Base-by-base conservation (phyloP, 768 basidiomycete species). In the Chalciporus pseudorubinellus region DNA sequence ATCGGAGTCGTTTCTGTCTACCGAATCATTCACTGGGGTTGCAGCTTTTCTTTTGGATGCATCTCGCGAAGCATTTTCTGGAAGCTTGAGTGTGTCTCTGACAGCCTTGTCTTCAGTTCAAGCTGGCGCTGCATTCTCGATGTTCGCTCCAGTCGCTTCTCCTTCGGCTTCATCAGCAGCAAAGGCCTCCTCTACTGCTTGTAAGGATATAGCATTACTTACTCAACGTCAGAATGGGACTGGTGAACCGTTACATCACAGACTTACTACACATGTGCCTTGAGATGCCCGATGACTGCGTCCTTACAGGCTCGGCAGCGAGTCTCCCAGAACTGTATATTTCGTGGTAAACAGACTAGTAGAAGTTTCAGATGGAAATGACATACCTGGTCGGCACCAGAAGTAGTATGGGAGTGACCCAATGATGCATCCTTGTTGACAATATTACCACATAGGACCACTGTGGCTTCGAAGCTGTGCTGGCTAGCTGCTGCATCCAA, bases 231-330 rank as follows among this genome's bases (percentile, higher is more conserved):
- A 21, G 31, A 21, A 24, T 24, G 24, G 4, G 24, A 24, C 24
- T 24, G 3, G 7, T 7, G 7, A 4, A 24, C 24, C n/a, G 7
- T 24, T 21, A 9, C 14, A 4, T n/a, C 28, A 31, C 14, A 8
- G 28, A 45, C 45, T 46, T 46, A 46, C 45, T 38, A 46, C 4
- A 53, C 22, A 16, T 53, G 52, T 4, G 43, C 28, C n/a, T 50
- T 53, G 26, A 53, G 29, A n/a, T 53, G 52, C 1, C 52, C 41
- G 11, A 53, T 40, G 0, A 53, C 49, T 0, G 14, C 31, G 1
- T 53, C 39, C 2, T 1, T 1, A 11, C 31, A 4, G 10, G 47
- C 47, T 8, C 14, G 7, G 43, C 52, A 53, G 1, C 7, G 24
- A 1, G 7, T 45, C 13, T 40, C 38, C 13, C 26, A 53, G n/a